Evolutionary conservation across 2,329 filamentous ascomycete genomes (phyloP), one percentile per base, ranked within the genome.

Genomic region (Cercospora sp.): DNA sequence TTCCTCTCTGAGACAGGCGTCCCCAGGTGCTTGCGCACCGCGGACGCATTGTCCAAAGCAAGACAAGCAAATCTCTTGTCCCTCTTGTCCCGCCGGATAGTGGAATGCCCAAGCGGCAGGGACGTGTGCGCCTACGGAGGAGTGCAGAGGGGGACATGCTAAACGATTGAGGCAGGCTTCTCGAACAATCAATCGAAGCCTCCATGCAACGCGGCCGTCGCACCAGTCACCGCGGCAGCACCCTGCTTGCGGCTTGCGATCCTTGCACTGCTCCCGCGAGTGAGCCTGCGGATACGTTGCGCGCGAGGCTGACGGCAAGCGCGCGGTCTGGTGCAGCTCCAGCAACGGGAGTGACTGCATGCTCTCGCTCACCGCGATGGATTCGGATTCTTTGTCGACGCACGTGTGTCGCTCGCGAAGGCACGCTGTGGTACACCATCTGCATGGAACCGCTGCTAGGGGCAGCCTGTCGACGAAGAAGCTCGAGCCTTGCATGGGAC

Each of bases 141-240:
- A 57, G 51, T 57, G 23, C 26, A 30, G 23, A n/a, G 23, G n/a
- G 51, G 51, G 23, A 18, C 45, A 48, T 12, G 30, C 55, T 36
- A 59, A 59, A 59, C 55, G 55, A 59, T 36, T 59, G n/a, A 18
- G 55, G 55, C 55, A 59, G 55, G 55, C 55, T 59, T 59, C 55
- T 59, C 28, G 55, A 59, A 59, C 55, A 23, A 33, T 18, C 55
- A 20, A 59, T 59, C 28, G 55, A 59, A 59, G 55, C 13, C 28
- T 59, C 30, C 16, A 9, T n/a, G 53, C 53, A 23, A 57, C 53
- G 53, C 53, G 53, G 55, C 30, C 55, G 55, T 59, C 28, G 36
- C 31, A 23, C 55, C 18, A 23, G 26, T 26, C 20, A 26, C 20
- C 18, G 48, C 28, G 23, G 9, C 48, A 53, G 48, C 48, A 16